phyloP scores from a whole-genome alignment of 2,329 filamentous ascomycete species.

The Claviceps digitariae region DNA sequence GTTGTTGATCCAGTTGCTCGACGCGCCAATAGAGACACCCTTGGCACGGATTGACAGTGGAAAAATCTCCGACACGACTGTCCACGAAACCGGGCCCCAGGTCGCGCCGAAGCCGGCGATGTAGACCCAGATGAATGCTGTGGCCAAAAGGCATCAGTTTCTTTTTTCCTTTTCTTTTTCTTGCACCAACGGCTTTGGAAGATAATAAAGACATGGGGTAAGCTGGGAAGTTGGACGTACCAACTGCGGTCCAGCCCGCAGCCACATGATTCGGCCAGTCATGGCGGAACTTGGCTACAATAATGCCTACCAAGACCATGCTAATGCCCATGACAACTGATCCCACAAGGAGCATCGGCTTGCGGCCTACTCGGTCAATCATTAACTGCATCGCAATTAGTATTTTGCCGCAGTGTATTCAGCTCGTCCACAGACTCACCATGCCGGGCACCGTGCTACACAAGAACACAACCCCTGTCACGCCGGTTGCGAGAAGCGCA shows the following conservation, averaged over 20 bases:
- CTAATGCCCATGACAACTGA: constrained; percentile 18
- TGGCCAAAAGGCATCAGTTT: background rate
- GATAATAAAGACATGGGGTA: background rate
- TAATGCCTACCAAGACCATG: constrained; percentile 26
- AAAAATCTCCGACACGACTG: constrained; percentile 33
- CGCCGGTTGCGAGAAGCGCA: constrained; percentile 52
- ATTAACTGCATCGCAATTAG: constrained; percentile 10
- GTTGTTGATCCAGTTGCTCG: constrained; percentile 25
- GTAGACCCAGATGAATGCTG: constrained; percentile 28
- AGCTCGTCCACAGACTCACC: constrained; percentile 6
- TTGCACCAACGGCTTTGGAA: no score
- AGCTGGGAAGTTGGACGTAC: background rate
- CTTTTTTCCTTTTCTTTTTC: no score
- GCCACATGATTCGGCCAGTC: constrained; percentile 26
- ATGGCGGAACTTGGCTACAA: constrained; percentile 24
- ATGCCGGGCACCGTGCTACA: constrained; percentile 18
- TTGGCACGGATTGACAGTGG: constrained; percentile 22
- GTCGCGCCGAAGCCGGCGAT: constrained; percentile 33
- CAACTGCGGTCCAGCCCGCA: constrained; percentile 14
- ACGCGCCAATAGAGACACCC: constrained; percentile 16
- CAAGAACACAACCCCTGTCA: constrained; percentile 59
- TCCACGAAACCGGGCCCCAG: constrained; percentile 34
- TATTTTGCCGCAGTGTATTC: no score
- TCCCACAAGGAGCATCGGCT: constrained; percentile 1
- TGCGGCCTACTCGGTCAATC: constrained; percentile 24